Conservation (phyloP, 345 rosid species). For the Microcos paniculata region DNA sequence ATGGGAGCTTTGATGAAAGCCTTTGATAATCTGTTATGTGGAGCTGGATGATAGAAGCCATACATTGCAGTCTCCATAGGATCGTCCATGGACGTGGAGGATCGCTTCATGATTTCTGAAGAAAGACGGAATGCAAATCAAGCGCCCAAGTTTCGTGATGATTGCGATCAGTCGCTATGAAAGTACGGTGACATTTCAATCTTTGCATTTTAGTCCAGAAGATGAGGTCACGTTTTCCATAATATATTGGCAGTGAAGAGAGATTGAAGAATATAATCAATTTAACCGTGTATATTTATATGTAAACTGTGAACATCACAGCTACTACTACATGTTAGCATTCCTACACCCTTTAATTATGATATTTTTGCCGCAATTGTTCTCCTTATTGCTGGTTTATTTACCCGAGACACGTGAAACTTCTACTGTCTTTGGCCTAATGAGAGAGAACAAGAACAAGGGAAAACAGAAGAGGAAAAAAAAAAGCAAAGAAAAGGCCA, state of each 20-base stretch:
- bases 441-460: too few relatives aligned
- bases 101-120: not conserved
- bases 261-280: not conserved
- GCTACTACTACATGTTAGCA: not conserved
- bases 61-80: not conserved
- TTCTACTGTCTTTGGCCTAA: too few relatives aligned
- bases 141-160: not conserved
- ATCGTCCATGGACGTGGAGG: not conserved
- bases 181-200: not conserved
- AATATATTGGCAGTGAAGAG: not conserved
- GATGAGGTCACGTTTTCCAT: not conserved
- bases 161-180: not conserved
- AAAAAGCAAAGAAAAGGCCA: too few relatives aligned
- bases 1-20: not conserved
- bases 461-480: too few relatives aligned
- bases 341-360: too few relatives aligned
- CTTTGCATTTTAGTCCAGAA: not conserved
- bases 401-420: too few relatives aligned
- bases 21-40: not conserved
- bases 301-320: not conserved
- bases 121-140: not conserved
- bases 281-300: not conserved
- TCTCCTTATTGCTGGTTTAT: not conserved
- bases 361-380: not conserved
- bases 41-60: not conserved